These are phyloP conservation scores for Thozetella sp. DNA, from an alignment of 495 filamentous ascomycete species.

Conservation along the genomic window DNA sequence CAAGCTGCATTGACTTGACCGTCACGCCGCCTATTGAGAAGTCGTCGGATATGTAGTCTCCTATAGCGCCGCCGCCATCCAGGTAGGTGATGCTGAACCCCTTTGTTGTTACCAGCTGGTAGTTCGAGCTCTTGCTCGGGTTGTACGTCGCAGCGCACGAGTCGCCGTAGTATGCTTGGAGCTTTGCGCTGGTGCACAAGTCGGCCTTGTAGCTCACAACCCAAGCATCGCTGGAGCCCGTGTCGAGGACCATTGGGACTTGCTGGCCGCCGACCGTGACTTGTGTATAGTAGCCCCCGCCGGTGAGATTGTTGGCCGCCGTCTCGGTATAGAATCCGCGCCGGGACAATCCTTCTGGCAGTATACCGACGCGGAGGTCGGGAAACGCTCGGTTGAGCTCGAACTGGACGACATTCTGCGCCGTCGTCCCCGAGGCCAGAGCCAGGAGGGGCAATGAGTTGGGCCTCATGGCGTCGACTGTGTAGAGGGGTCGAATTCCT, in stretches of 20 bases:
- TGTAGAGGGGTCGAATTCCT: too few species aligned
- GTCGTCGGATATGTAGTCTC: conserved; percentile 81
- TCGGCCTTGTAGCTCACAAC: conserved; percentile 43
- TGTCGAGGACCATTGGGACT: conserved; percentile 62
- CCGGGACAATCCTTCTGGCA: conserved; percentile 12
- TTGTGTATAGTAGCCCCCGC: conserved; percentile 64
- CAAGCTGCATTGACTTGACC: conserved; percentile 76
- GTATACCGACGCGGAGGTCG: conserved; percentile 13
- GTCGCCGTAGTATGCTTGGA: conserved; percentile 34
- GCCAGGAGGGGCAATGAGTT: conserved; percentile 10
- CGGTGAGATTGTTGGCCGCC: conserved; percentile 47
- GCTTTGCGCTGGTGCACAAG: conserved; percentile 32
- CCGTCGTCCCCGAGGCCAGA: conserved; percentile 15
- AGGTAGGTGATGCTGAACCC: conserved; percentile 83
- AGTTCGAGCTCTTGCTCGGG: conserved; percentile 68
- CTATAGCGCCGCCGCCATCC: conserved; percentile 57
- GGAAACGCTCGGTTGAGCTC: conserved; percentile 20
- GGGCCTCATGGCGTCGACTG: conserved; percentile 21
- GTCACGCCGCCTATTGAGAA: conserved; percentile 67
- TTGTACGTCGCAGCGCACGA: conserved; percentile 39
- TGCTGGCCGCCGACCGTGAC: conserved; percentile 67
- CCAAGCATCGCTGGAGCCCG: conserved; percentile 91
- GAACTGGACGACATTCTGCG: conserved; percentile 29
- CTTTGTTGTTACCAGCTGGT: conserved; percentile 59
- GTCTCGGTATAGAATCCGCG: conserved; percentile 31